Evolutionary conservation across 1,284 basidiomycete species (phyloP).

Genomic region (Kwoniella shivajii): DNA sequence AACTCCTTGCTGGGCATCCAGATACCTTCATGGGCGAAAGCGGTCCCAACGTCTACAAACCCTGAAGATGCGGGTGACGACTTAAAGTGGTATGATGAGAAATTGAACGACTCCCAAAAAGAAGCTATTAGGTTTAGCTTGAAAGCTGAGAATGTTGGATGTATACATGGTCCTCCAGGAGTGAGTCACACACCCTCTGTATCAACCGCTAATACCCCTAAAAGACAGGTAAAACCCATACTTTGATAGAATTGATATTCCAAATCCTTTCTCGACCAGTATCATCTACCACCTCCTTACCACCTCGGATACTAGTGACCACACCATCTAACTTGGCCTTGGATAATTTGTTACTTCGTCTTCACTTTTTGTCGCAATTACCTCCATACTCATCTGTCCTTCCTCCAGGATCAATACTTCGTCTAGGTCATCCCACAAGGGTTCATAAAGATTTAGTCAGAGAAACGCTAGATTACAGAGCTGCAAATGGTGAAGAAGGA

Average conservation of each 20-base stretch:
- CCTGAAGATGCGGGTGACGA: slow-evolving; percentile 23
- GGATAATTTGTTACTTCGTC: slow-evolving; percentile 84
- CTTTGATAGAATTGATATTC: slow-evolving; percentile 83
- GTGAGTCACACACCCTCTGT: slow-evolving; percentile 54
- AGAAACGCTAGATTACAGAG: slow-evolving; percentile 85
- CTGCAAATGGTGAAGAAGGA: slow-evolving; percentile 74
- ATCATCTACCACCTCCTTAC: slow-evolving; percentile 41
- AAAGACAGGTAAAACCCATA: slow-evolving; percentile 84
- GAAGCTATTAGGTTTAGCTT: slow-evolving; percentile 61
- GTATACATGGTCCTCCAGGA: slow-evolving; percentile 95
- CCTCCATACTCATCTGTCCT: slow-evolving; percentile 41
- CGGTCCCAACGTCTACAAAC: slow-evolving; percentile 15
- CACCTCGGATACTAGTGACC: slow-evolving; percentile 59
- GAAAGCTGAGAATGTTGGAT: slow-evolving; percentile 68
- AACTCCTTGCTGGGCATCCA: slow-evolving; percentile 68
- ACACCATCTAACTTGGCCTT: slow-evolving; percentile 54
- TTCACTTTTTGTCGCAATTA: slow-evolving; percentile 52
- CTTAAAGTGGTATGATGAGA: slow-evolving; percentile 72
- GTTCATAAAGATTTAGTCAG: slow-evolving; percentile 77
- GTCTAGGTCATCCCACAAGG: slow-evolving; percentile 90
- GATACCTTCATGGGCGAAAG: slow-evolving; percentile 33
- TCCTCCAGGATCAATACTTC: slow-evolving; percentile 60
- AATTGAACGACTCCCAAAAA: slow-evolving; percentile 81
- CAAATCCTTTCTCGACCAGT: slow-evolving; percentile 64
- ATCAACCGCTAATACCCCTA: slow-evolving; percentile 6